Percentiles rank a stretch among this genome's conserved stretches.
Evolutionary conservation across 495 filamentous ascomycete species (phyloP).

Genomic region (Penicillium longicatenatum): DNA sequence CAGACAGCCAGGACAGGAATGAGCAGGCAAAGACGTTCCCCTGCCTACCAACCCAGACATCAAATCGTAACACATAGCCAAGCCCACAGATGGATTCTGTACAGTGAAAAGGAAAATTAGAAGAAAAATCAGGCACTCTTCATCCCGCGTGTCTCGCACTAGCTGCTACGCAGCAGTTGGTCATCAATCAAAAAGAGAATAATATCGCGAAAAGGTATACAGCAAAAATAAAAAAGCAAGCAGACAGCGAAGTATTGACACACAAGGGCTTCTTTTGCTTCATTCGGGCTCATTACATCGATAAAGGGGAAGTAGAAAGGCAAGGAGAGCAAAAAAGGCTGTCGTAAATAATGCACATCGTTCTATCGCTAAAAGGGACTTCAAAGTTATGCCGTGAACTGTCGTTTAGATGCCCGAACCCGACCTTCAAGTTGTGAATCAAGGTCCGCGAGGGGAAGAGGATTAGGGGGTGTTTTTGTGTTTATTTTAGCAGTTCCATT

Average conservation of each 20-base stretch:
- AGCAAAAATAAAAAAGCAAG: slow-evolving; percentile 13
- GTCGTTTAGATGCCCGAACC: slow-evolving; percentile 25
- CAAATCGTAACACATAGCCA: background rate
- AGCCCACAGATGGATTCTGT: slow-evolving; percentile 2
- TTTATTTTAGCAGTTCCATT: slow-evolving; percentile 34
- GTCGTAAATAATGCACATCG: slow-evolving; percentile 31
- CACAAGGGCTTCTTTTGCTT: slow-evolving; percentile 14
- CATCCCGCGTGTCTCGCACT: background rate
- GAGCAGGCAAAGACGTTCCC: background rate
- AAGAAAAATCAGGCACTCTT: background rate
- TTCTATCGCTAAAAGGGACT: slow-evolving; percentile 31
- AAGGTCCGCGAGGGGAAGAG: slow-evolving; percentile 11
- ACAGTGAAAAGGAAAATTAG: background rate
- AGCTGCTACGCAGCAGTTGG: background rate
- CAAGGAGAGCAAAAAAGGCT: slow-evolving; percentile 15
- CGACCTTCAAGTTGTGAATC: slow-evolving; percentile 9
- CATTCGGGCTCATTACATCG: slow-evolving; percentile 15
- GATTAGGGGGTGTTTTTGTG: slow-evolving; percentile 8
- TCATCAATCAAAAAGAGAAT: slow-evolving; percentile 3
- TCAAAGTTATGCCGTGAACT: slow-evolving; percentile 29
- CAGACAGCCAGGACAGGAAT: background rate
- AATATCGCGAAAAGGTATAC: slow-evolving; percentile 29
- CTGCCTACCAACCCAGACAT: background rate
- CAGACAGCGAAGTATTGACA: background rate
- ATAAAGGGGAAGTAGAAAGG: background rate